Evolutionary conservation across 148 eudicot species (phyloP).

Genomic region (Nyssa sinensis): DNA sequence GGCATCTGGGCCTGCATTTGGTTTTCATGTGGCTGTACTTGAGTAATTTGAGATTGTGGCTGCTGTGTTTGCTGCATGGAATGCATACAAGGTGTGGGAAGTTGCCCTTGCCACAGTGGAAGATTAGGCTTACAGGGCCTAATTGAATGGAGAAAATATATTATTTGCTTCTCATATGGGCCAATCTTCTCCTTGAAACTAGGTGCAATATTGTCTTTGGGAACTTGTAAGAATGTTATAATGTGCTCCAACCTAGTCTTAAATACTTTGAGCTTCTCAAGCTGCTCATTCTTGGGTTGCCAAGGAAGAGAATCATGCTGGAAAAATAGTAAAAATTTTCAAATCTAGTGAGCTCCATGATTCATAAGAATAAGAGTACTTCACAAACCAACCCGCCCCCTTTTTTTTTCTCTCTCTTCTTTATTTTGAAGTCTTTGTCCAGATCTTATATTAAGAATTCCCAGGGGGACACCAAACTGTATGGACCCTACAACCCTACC

Average conservation of each 20-base stretch:
- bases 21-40: slow-evolving; percentile 61
- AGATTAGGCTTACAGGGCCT: slow-evolving; percentile 56
- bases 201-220: slow-evolving; percentile 47
- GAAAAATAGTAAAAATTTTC: slow-evolving; percentile 16
- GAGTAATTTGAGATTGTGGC: slow-evolving; percentile 56
- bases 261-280: slow-evolving; percentile 62
- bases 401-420: too few species aligned
- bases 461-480: neutral
- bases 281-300: slow-evolving; percentile 54
- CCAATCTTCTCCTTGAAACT: slow-evolving; percentile 55
- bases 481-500: too few species aligned
- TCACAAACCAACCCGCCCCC: too few species aligned
- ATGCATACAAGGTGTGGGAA: slow-evolving; percentile 50
- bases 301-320: slow-evolving; percentile 78
- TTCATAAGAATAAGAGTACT: too few species aligned
- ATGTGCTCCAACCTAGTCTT: slow-evolving; percentile 69
- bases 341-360: slow-evolving; percentile 46
- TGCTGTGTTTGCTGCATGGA: slow-evolving; percentile 55
- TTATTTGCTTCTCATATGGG: slow-evolving; percentile 74
- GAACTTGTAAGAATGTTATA: slow-evolving; percentile 46
- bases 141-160: slow-evolving; percentile 45
- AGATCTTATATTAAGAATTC: neutral
- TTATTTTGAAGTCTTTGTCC: neutral
- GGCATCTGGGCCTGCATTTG: slow-evolving; percentile 58
- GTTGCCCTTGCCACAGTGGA: slow-evolving; percentile 59